phyloP scores from a whole-genome alignment of 495 filamentous ascomycete genomes.

The Penicillium roqueforti region DNA sequence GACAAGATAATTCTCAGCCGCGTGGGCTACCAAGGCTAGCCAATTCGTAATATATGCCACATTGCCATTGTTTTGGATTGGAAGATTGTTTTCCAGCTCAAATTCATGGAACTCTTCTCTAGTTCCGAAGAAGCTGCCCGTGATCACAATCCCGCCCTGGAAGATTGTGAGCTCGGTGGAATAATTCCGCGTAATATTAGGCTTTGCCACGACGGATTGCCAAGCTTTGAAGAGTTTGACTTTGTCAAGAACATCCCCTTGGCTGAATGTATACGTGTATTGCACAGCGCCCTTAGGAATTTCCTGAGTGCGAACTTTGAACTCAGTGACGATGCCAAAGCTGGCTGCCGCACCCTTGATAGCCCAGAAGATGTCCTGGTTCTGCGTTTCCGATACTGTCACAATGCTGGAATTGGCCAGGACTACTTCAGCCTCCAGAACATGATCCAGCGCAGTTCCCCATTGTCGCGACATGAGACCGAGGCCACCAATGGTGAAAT shows the following conservation, averaged over 20 bases:
- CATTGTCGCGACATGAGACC: conserved; percentile 59
- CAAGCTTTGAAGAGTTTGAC: conserved; percentile 37
- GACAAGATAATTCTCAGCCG: conserved; percentile 40
- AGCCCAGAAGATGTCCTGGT: conserved; percentile 52
- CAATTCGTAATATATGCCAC: conserved; percentile 48
- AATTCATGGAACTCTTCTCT: conserved; percentile 35
- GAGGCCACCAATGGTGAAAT: conserved; percentile 67
- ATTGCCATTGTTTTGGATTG: conserved; percentile 18
- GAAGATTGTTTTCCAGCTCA: conserved; percentile 26
- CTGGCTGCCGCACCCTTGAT: conserved; percentile 44
- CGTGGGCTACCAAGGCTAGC: conserved; percentile 44
- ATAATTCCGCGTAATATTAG: conserved; percentile 50
- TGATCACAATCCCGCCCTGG: conserved; percentile 27
- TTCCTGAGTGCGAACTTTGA: conserved; percentile 41
- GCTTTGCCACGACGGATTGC: conserved; percentile 36
- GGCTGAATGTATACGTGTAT: conserved; percentile 36
- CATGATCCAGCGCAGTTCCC: conserved; percentile 61
- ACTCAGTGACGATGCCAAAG: conserved; percentile 48
- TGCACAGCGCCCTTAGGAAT: conserved; percentile 30
- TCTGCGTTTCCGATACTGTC: conserved; percentile 30
- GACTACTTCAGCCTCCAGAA: conserved; percentile 59
- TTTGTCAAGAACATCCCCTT: conserved; percentile 28
- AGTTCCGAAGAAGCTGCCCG: conserved; percentile 42
- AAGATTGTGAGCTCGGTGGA: conserved; percentile 36
- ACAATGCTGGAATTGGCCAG: conserved; percentile 54